Percentiles rank a stretch among this genome's conserved stretches.
These are phyloP conservation scores for Solanum chiquidenum DNA, from an alignment of 257 asterid species.

Conservation along the genomic window DNA sequence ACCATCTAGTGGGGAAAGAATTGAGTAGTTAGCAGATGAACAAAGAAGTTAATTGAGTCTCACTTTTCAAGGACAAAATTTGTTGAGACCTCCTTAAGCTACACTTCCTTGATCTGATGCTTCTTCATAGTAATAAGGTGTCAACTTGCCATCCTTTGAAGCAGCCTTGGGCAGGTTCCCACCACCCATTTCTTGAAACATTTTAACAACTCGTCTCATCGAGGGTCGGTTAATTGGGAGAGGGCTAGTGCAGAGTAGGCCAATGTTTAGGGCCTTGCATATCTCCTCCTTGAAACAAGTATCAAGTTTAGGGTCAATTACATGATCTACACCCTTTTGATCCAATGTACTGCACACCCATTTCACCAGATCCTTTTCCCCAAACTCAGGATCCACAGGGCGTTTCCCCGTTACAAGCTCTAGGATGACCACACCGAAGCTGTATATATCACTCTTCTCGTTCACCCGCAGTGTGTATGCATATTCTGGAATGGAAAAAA, in stretches of 20 bases:
- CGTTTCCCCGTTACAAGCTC: slow-evolving; percentile 70
- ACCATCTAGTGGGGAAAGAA: background rate
- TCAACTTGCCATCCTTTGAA: slow-evolving; percentile 64
- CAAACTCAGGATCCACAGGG: slow-evolving; percentile 81
- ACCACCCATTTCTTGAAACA: slow-evolving; percentile 65
- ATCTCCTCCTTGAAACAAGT: slow-evolving; percentile 80
- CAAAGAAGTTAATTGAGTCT: background rate
- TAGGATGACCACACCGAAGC: slow-evolving; percentile 80
- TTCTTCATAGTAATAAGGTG: slow-evolving; percentile 79
- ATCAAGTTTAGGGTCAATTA: slow-evolving; percentile 74
- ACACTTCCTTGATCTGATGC: slow-evolving; percentile 65
- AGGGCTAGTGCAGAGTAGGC: slow-evolving; percentile 93
- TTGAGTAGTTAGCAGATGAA: slow-evolving; percentile 1
- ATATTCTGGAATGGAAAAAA: slow-evolving; percentile 44
- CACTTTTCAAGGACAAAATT: background rate
- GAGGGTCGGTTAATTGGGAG: slow-evolving; percentile 93
- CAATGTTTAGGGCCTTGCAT: slow-evolving; percentile 63
- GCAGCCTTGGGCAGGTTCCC: slow-evolving; percentile 21
- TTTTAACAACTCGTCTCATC: slow-evolving; percentile 82
- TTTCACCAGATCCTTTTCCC: slow-evolving; percentile 85
- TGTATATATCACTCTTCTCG: slow-evolving; percentile 90
- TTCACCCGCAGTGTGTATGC: slow-evolving; percentile 89
- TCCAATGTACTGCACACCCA: slow-evolving; percentile 88
- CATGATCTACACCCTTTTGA: slow-evolving; percentile 69
- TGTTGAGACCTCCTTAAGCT: slow-evolving; percentile 13